Percentiles rank a stretch among this genome's conserved stretches.
These are phyloP conservation scores for Dysphania ambrosioides DNA, from an alignment of 148 eudicot genomes.

Conservation along the genomic window DNA sequence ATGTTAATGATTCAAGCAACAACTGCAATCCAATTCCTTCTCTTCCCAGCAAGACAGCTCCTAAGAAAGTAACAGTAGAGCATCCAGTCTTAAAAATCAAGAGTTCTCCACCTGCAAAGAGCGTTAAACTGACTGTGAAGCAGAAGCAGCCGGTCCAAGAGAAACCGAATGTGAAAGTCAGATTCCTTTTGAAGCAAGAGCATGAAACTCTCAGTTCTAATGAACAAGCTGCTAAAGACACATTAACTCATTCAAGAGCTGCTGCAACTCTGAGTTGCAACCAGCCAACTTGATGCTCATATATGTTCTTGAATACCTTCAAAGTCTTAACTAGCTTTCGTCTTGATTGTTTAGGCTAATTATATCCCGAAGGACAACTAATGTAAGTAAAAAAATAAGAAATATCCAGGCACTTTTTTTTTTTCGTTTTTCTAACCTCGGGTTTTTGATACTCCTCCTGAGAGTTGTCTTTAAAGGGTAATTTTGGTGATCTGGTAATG, in stretches of 20 bases:
- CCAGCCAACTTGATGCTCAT: not conserved
- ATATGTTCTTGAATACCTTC: not conserved
- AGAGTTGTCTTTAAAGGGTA: not conserved
- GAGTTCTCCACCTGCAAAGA: constrained; percentile 5
- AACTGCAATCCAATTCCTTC: not conserved
- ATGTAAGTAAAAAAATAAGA: not conserved
- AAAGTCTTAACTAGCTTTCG: not conserved
- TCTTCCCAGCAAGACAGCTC: constrained; percentile 3
- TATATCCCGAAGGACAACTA: not conserved
- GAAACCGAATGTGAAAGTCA: constrained; percentile 19
- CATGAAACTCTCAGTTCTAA: constrained; percentile 13
- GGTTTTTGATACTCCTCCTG: not conserved
- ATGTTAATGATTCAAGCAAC: constrained; percentile 4
- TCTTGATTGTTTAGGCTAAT: not conserved
- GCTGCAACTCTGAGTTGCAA: constrained; percentile 8
- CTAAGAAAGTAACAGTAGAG: constrained; percentile 8
- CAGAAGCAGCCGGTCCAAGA: not conserved
- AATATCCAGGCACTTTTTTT: not conserved
- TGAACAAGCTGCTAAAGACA: not conserved
- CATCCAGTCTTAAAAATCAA: not conserved
- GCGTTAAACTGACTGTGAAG: not conserved
- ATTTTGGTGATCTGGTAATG: constrained; percentile 8
- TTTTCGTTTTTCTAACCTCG: not conserved
- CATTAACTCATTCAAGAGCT: not conserved
- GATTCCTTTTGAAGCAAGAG: constrained; percentile 25